Evolutionary conservation across 2,329 filamentous ascomycete species (phyloP).

Genomic region (Arthrobotrys iridis): DNA sequence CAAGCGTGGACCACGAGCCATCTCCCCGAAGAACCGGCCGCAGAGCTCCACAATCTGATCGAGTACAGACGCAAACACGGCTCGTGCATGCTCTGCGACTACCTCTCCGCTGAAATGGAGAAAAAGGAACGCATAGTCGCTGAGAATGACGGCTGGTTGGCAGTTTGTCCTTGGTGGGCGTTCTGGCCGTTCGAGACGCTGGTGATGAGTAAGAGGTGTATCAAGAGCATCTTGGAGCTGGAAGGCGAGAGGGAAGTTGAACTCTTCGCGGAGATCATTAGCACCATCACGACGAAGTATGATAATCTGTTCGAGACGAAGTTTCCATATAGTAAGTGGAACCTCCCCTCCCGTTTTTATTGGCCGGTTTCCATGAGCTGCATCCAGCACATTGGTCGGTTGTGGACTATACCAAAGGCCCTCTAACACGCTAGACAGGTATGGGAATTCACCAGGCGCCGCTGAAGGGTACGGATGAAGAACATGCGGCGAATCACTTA

Average conservation of each 20-base stretch:
- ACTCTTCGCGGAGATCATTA: conserved; percentile 81
- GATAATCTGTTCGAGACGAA: conserved; percentile 97
- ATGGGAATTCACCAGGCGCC: conserved; percentile 97
- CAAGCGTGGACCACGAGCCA: conserved; percentile 95
- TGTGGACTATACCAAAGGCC: conserved; percentile 2
- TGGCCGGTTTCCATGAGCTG: not conserved
- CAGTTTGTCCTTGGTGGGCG: conserved; percentile 97
- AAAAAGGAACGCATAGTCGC: conserved; percentile 88
- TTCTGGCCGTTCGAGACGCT: conserved; percentile 97
- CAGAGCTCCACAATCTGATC: conserved; percentile 80
- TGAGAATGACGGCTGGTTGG: conserved; percentile 83
- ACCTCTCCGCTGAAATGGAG: conserved; percentile 80
- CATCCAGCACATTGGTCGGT: not conserved
- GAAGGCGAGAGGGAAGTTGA: conserved; percentile 72
- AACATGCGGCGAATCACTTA: conserved; percentile 83
- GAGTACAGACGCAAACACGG: conserved; percentile 79
- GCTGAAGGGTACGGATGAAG: conserved; percentile 79
- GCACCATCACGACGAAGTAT: conserved; percentile 88
- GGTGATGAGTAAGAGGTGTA: conserved; percentile 83
- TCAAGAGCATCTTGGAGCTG: conserved; percentile 85
- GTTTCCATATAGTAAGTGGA: conserved; percentile 83
- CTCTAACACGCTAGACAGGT: conserved; percentile 63
- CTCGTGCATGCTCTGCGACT: conserved; percentile 83
- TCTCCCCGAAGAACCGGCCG: conserved; percentile 85
- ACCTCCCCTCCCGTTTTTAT: conserved; percentile 44